Evolutionary conservation across 2,329 filamentous ascomycete species (phyloP).

Genomic region (Clathrospora elynae): DNA sequence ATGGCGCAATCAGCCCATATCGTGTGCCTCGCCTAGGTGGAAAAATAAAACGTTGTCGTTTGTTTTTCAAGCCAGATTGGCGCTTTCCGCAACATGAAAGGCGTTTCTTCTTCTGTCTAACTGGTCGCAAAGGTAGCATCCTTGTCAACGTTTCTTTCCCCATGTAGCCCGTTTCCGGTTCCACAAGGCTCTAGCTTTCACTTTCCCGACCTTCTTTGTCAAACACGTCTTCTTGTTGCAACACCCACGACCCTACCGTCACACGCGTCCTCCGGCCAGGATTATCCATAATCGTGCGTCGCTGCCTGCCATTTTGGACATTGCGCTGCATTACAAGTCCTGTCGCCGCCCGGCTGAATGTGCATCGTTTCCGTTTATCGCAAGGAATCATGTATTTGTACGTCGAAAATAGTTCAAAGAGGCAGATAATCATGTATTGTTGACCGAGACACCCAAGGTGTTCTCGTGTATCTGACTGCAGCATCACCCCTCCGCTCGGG

Average conservation of each 20-base stretch:
- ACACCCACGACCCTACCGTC: conserved; percentile 12
- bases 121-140: conserved; percentile 6
- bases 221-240: conserved; percentile 18
- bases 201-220: conserved; percentile 17
- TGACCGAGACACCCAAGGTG: conserved; percentile 11
- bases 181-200: conserved; percentile 15
- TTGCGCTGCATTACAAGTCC: no score
- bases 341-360: no score
- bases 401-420: not conserved
- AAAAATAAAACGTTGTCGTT: no score
- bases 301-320: conserved; percentile 7
- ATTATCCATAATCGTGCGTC: conserved; percentile 9
- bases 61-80: not conserved
- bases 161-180: conserved; percentile 26
- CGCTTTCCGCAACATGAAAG: conserved; percentile 10
- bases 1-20: conserved; percentile 4
- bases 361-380: no score
- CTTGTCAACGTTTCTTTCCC: conserved; percentile 20
- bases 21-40: conserved; percentile 6
- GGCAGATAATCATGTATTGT: not conserved
- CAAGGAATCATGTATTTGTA: no score
- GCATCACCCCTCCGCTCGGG: conserved; percentile 14
- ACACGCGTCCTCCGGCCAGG: conserved; percentile 10
- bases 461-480: conserved; percentile 22
- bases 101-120: conserved; percentile 3